Evolutionary conservation across 805 yeast species (phyloP).

Genomic region (Candida ascalaphidarum): DNA sequence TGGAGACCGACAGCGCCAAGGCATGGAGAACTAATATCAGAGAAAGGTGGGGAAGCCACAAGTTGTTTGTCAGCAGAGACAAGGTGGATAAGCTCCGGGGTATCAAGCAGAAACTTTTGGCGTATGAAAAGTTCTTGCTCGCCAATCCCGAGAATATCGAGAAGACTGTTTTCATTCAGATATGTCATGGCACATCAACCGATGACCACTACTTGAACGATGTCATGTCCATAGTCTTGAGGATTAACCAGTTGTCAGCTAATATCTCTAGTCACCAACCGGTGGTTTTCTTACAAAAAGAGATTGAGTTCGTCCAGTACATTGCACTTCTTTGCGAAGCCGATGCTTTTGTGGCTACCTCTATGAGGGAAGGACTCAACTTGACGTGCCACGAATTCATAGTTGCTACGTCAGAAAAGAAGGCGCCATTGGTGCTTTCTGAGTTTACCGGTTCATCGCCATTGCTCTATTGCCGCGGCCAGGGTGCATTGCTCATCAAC

Average conservation of each 20-base stretch:
- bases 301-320: conserved; percentile 83
- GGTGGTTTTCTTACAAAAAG: conserved; percentile 81
- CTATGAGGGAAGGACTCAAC: conserved; percentile 95
- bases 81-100: conserved; percentile 86
- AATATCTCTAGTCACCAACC: conserved; percentile 73
- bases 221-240: conserved; percentile 66
- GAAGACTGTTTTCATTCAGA: conserved; percentile 70
- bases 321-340: conserved; percentile 82
- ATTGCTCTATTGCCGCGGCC: conserved; percentile 41
- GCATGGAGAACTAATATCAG: conserved; percentile 66
- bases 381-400: conserved; percentile 92
- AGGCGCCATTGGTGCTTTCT: conserved; percentile 77
- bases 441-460: conserved; percentile 95
- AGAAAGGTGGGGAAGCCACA: conserved; percentile 68
- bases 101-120: conserved; percentile 74
- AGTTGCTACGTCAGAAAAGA: conserved; percentile 58
- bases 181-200: conserved; percentile 52
- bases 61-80: conserved; percentile 78
- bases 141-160: conserved; percentile 65
- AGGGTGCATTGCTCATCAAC: conserved; percentile 71
- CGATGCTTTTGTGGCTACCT: conserved; percentile 77
- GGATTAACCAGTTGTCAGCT: conserved; percentile 72
- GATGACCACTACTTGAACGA: conserved; percentile 67
- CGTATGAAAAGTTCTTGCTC: conserved; percentile 71
- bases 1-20: conserved; percentile 41